These are phyloP conservation scores for Hymenoscyphus fraxineus DNA, from an alignment of 2,329 filamentous ascomycete species.

Conservation along the genomic window DNA sequence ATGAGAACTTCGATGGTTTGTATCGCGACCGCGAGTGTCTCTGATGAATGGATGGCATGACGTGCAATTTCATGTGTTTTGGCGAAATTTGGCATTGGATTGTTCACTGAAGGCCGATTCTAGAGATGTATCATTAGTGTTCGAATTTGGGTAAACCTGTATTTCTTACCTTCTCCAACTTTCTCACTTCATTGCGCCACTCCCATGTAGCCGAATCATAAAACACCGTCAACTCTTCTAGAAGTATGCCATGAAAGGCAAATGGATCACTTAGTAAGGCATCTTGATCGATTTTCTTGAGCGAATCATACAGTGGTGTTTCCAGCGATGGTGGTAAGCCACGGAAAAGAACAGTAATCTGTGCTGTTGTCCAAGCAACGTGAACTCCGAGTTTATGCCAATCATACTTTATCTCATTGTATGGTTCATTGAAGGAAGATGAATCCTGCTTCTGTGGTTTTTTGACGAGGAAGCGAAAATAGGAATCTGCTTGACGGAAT, in stretches of 20 bases:
- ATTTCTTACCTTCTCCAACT: slow-evolving; percentile 12
- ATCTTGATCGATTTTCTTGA: neutral
- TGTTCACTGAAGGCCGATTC: slow-evolving; percentile 6
- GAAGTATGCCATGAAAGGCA: slow-evolving; percentile 37
- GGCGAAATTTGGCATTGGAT: slow-evolving; percentile 36
- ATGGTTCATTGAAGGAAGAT: too few species aligned
- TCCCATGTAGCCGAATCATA: slow-evolving; percentile 39
- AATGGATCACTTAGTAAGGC: slow-evolving; percentile 29
- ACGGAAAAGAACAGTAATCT: neutral
- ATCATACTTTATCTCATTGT: neutral
- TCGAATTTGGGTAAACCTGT: neutral
- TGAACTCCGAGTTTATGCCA: slow-evolving; percentile 4
- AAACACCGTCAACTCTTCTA: slow-evolving; percentile 34
- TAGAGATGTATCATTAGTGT: neutral
- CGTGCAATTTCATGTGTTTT: slow-evolving; percentile 41
- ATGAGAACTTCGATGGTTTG: slow-evolving; percentile 28
- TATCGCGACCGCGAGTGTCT: slow-evolving; percentile 39
- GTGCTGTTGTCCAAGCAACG: neutral
- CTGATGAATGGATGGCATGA: slow-evolving; percentile 43
- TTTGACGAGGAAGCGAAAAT: too few species aligned
- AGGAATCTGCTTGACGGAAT: too few species aligned
- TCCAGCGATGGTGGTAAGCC: neutral
- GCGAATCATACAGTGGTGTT: neutral
- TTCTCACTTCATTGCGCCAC: slow-evolving; percentile 38
- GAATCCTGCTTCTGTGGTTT: too few species aligned